Evolutionary conservation across 768 basidiomycete species (phyloP), one percentile per base, ranked within the genome.

Genomic region (Auriscalpium orientale): DNA sequence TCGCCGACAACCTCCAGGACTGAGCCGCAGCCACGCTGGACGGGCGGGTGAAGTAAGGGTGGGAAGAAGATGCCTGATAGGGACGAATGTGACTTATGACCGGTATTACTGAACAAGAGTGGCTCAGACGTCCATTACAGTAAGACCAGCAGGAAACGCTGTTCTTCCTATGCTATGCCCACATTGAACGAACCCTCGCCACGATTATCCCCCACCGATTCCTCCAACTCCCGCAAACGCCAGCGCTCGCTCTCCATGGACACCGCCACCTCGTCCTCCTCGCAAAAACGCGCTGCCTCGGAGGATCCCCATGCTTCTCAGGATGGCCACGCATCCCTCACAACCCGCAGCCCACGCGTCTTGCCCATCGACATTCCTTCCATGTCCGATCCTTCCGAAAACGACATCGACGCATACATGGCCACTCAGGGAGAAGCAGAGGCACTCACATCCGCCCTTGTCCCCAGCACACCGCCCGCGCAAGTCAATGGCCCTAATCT

Each of bases 271-370:
- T 83, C 84, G 56, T 80, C 79, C 28, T 83, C 87, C 22, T 91
- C 89, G 33, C 74, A 83, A 58, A 95, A 94, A 75, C 85, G 91
- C 60, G 79, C 88, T 18, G 81, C 81, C 54, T 88, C 90, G 21
- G 87, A 89, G 67, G 82, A 78, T 50, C 76, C 78, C 58, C 66
- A 76, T 57, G 69, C 72, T 56, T 76, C 81, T 58, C 68, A 71
- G 66, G 58, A 64, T 21, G 44, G 62, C 36, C 63, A 67, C 36
- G 53, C 55, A 48, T 65, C 67, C 62, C 59, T 72, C 72, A 68
- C 68, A 75, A 13, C 15, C 8, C 57, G 73, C 71, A 55, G 71
- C 71, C 59, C 66, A 47, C 59, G 62, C 49, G 45, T 58, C 37
- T 48, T 56, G 18, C 60, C 66, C 44, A 49, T 63, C 16, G 54